Conservation (phyloP, 805 yeast genomes). For the Suhomyces tanzawaensis region DNA sequence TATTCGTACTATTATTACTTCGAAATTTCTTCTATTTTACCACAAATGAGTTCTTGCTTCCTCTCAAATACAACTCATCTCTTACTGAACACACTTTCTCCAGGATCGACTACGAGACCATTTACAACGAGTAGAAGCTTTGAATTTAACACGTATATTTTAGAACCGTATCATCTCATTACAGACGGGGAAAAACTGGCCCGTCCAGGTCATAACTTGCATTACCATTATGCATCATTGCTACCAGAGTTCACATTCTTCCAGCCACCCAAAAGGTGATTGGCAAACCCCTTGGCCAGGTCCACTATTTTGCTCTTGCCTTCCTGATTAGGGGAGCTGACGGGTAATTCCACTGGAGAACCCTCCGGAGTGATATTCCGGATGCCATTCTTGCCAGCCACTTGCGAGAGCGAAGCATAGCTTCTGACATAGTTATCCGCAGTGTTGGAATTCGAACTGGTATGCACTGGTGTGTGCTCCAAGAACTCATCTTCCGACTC, state of each 20-base stretch:
- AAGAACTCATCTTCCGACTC: conserved; percentile 27
- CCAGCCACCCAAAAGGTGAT: conserved; percentile 30
- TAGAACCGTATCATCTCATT: too few relatives aligned
- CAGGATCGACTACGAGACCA: too few relatives aligned
- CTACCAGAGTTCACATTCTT: conserved; percentile 9
- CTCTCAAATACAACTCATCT: too few relatives aligned
- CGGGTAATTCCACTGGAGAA: conserved; percentile 2
- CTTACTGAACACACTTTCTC: too few relatives aligned
- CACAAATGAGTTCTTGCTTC: too few relatives aligned
- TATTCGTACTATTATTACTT: too few relatives aligned
- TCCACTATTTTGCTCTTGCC: conserved; percentile 24
- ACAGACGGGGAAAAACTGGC: too few relatives aligned
- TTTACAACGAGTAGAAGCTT: too few relatives aligned
- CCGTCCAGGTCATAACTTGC: background rate
- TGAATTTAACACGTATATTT: too few relatives aligned
- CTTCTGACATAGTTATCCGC: conserved; percentile 22
- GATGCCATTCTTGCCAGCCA: conserved; percentile 47
- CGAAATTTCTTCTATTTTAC: too few relatives aligned
- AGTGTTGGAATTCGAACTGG: background rate
- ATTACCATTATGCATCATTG: background rate
- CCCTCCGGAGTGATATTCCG: conserved; percentile 27
- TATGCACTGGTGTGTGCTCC: conserved; percentile 16
- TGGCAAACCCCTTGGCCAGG: conserved; percentile 38
- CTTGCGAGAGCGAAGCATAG: conserved; percentile 48
- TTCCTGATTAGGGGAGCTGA: conserved; percentile 8